These are phyloP conservation scores for Clathrus columnatus DNA, from an alignment of 768 basidiomycete species.

Conservation along the genomic window DNA sequence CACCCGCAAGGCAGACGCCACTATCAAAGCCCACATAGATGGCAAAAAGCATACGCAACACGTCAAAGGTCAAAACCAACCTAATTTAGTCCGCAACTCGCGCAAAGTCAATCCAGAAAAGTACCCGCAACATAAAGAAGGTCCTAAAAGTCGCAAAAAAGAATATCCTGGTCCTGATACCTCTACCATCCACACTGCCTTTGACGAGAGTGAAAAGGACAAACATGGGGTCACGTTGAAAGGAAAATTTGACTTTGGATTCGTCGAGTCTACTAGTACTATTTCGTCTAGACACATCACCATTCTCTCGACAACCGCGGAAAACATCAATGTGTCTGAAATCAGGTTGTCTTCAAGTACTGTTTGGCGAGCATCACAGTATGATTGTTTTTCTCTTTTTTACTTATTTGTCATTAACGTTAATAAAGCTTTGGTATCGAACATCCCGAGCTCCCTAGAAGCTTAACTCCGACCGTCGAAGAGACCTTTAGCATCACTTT, in stretches of 20 bases:
- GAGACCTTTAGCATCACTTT: constrained; percentile 4
- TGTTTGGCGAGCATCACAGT: background rate
- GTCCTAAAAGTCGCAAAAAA: no score
- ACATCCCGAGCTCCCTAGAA: background rate
- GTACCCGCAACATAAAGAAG: no score
- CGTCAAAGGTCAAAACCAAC: no score
- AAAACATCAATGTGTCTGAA: background rate
- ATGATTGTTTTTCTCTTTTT: background rate
- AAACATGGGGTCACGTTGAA: constrained; percentile 40
- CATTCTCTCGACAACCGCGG: background rate
- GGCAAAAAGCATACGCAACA: no score
- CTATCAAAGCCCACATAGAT: no score
- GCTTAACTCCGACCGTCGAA: background rate
- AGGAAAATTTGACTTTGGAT: constrained; percentile 36
- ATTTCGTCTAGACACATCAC: background rate
- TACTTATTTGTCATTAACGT: background rate
- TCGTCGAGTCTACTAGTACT: constrained; percentile 28
- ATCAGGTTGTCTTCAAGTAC: constrained; percentile 4
- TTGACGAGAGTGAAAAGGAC: constrained; percentile 47
- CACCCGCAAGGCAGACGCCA: no score
- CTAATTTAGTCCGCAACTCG: no score
- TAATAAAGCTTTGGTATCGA: constrained; percentile 1
- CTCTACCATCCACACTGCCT: constrained; percentile 31
- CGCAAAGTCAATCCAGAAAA: no score
- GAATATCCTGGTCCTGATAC: no score